Conservation (phyloP, 2,329 filamentous ascomycete species). For the Cytospora paraplurivora region DNA sequence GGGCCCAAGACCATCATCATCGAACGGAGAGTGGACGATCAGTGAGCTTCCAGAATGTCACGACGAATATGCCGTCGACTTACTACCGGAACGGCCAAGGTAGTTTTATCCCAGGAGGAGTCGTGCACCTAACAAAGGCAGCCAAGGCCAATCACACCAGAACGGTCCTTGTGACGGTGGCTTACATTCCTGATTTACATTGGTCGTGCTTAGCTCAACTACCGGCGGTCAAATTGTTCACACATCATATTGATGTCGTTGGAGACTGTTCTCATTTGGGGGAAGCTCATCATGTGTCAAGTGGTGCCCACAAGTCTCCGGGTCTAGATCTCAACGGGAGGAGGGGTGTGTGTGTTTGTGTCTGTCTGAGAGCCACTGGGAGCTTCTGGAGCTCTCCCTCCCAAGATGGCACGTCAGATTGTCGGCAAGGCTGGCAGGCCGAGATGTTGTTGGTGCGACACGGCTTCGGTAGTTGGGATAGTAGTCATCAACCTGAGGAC, state of each 20-base stretch:
- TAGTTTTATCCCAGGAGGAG: too few relatives aligned
- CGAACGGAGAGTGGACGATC: too few relatives aligned
- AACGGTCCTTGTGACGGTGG: too few relatives aligned
- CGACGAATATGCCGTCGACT: too few relatives aligned
- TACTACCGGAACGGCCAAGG: too few relatives aligned
- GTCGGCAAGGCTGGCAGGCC: constrained; percentile 6
- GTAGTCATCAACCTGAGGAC: constrained; percentile 2
- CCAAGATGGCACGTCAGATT: neutral
- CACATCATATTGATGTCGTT: neutral
- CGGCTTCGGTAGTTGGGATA: constrained; percentile 3
- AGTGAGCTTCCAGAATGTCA: too few relatives aligned
- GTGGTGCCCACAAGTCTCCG: constrained; percentile 3
- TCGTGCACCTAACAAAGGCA: too few relatives aligned
- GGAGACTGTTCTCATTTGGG: neutral
- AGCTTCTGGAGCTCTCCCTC: neutral
- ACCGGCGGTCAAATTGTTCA: neutral
- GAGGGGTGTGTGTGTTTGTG: too few relatives aligned
- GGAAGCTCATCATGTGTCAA: neutral
- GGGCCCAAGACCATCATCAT: neutral
- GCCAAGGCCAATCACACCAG: too few relatives aligned
- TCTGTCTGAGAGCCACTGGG: too few relatives aligned
- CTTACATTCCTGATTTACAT: too few relatives aligned
- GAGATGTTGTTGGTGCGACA: constrained; percentile 7
- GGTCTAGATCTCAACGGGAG: constrained; percentile 6
- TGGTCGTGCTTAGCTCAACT: neutral